These are phyloP conservation scores for Trichosanthes truncata DNA, from an alignment of 306 rosid species.

Conservation along the genomic window DNA sequence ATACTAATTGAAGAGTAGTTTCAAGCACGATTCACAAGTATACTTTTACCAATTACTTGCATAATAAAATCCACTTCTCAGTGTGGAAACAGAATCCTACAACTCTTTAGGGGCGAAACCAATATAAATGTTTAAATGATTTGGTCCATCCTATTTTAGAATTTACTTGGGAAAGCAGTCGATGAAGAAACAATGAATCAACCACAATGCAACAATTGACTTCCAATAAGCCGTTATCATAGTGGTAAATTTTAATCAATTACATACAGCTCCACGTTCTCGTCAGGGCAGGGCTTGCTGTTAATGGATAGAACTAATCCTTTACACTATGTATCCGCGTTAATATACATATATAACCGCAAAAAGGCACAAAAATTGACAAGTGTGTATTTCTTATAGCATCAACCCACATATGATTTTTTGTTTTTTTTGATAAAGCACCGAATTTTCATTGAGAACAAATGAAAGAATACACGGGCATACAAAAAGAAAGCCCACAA, in stretches of 20 bases:
- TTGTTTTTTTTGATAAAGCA: conserved; percentile 1
- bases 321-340: background rate
- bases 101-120: too few species aligned
- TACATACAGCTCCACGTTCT: background rate
- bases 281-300: background rate
- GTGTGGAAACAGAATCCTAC: background rate
- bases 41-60: background rate
- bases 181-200: background rate
- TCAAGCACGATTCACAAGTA: background rate
- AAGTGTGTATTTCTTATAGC: background rate
- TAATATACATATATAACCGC: background rate
- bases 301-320: background rate
- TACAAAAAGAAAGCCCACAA: too few species aligned
- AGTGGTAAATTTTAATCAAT: background rate
- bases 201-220: background rate
- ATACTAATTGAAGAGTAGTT: background rate
- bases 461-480: too few species aligned
- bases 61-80: background rate
- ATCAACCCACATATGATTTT: background rate
- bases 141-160: background rate
- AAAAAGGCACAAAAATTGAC: background rate
- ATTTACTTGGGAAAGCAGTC: background rate
- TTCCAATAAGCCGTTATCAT: background rate
- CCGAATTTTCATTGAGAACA: too few species aligned
- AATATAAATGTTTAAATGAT: background rate